A percentile compares a stretch with the other conserved stretches of the same genome.
Conservation (phyloP, 2,329 filamentous ascomycete species). For the Ophiostoma sp. region DNA sequence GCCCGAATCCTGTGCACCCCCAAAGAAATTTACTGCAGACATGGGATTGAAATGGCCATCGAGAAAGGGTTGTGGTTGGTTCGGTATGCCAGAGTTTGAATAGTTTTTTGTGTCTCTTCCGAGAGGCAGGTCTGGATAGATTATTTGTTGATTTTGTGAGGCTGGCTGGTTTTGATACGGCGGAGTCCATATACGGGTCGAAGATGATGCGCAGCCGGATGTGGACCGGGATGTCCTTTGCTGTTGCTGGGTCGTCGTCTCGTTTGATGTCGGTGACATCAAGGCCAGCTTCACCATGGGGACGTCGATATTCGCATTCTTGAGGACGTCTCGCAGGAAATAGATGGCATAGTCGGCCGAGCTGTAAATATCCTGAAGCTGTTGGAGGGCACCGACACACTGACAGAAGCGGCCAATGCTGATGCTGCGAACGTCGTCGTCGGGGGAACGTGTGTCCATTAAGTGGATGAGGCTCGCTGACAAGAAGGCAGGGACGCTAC, state of each 20-base stretch:
- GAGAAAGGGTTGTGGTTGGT: not conserved
- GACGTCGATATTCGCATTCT: not conserved
- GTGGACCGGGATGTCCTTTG: not conserved
- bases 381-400: constrained; percentile 7
- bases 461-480: not conserved
- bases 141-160: not conserved
- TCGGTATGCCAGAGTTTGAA: not conserved
- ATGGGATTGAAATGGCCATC: not conserved
- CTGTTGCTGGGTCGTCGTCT: not conserved
- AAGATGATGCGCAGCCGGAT: not conserved
- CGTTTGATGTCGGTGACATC: not conserved
- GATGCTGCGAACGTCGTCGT: not conserved
- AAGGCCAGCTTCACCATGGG: not conserved
- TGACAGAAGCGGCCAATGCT: constrained; percentile 11
- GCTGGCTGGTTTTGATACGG: not conserved
- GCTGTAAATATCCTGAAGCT: constrained; percentile 19
- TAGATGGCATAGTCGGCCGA: constrained; percentile 11
- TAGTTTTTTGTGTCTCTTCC: not conserved
- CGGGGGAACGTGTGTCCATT: not conserved
- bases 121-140: not conserved
- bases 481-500: not conserved
- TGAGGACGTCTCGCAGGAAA: not conserved
- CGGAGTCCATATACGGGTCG: not conserved
- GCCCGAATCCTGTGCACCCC: not conserved
- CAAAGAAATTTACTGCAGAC: not conserved